Evolutionary conservation across 179 eudicot genomes (phyloP), one percentile per base, ranked within the genome.

Genomic region (Spinacia oleracea): DNA sequence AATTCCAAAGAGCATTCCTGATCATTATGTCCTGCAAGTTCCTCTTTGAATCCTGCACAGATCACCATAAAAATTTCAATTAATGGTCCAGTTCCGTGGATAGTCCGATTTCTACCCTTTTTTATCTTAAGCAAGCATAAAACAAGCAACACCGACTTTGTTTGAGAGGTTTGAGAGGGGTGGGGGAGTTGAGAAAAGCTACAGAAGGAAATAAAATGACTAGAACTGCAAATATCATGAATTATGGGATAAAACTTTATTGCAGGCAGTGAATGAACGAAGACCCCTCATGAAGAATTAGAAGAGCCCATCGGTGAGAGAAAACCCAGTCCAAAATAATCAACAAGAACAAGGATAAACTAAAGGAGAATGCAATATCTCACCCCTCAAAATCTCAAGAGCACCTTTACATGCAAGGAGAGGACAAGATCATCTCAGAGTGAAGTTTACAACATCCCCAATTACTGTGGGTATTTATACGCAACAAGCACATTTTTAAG

Each of bases 21-120:
- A 70, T 83, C 75, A 76, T 66, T 76, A 72, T 59, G 66, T 73
- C 97, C 93, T 51, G 81, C 73, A 75, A 96, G 73, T 84, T 93
- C 98, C 64, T 96, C 99, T 85, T 96, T 96, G 83, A 96, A 93
- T 75, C 98, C 98, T 95, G 82, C 74, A 60, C 23, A 68, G 58
- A 70, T 48, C 25, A 32, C 48, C 65, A 70, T 42, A 48, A 12
- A 25, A 51, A 45, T 14, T 35, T 20, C 70, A 60, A 0, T 32
- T 4, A 53, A 5, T 53, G n/a, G 27, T 34, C 7, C 63, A 51
- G 29, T 32, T 9, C 4, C 40, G 6, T 29, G 15, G 20, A 18
- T 18, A 66, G 20, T 35, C 25, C 23, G 27, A 15, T 50, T 4
- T 71, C 4, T 71, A 16, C 12, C 40, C 15, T 18, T 18, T 21